Percentiles rank a stretch among this genome's conserved stretches.
Evolutionary conservation across 257 asterid genomes (phyloP).

Genomic region (Knoxia roxburghii): DNA sequence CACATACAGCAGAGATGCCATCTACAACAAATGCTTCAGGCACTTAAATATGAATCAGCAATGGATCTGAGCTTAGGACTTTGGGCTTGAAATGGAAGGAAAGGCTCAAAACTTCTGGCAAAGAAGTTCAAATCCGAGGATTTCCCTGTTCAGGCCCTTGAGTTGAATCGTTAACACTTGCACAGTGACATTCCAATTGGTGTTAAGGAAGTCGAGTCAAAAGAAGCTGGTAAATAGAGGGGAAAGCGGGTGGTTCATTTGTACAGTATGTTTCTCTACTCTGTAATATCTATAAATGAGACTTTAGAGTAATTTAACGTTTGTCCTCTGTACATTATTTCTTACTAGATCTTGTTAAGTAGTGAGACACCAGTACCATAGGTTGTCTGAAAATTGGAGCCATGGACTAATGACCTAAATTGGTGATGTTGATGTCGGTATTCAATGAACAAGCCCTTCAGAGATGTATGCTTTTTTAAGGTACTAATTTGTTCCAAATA

Average conservation of each 20-base stretch:
- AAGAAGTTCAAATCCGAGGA: background rate
- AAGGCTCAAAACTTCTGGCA: background rate
- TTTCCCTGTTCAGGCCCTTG: background rate
- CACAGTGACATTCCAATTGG: slow-evolving; percentile 8
- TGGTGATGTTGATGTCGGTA: background rate
- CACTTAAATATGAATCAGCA: slow-evolving; percentile 17
- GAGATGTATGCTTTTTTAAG: background rate
- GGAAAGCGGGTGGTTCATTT: slow-evolving; percentile 13
- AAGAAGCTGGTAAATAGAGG: slow-evolving; percentile 17
- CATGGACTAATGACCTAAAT: background rate
- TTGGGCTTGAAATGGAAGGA: slow-evolving; percentile 6
- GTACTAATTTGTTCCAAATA: background rate
- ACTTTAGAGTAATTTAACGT: background rate
- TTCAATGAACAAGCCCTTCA: background rate
- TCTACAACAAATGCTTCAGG: slow-evolving; percentile 30
- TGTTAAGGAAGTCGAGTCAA: slow-evolving; percentile 1
- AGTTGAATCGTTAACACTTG: background rate
- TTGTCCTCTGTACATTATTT: slow-evolving; percentile 14
- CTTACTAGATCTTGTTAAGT: background rate
- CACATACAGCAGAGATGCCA: slow-evolving; percentile 30
- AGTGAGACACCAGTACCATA: too few relatives aligned
- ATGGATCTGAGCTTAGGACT: slow-evolving; percentile 1
- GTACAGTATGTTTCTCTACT: slow-evolving; percentile 33
- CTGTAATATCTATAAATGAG: slow-evolving; percentile 34
- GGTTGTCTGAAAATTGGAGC: background rate